Evolutionary conservation across 2,329 filamentous ascomycete species (phyloP).

Genomic region (Harringtonia aguacate): DNA sequence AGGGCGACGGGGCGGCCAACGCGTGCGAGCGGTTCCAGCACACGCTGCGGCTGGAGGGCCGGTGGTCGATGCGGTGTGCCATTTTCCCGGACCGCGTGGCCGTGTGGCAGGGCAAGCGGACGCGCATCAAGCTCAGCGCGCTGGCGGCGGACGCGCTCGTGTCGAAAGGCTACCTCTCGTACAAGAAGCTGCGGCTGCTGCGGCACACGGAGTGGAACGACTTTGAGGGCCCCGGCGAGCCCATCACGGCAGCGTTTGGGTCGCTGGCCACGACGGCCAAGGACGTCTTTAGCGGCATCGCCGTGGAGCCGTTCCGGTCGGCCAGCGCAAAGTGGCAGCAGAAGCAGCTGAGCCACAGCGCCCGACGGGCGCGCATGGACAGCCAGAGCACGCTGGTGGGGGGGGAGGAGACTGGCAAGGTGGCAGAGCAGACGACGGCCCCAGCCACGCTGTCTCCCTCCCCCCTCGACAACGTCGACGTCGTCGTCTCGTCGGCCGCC

Average conservation of each 20-base stretch:
- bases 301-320: conserved; percentile 51
- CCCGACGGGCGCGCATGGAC: neutral
- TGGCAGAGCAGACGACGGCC: neutral
- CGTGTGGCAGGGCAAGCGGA: conserved; percentile 54
- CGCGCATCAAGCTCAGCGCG: conserved; percentile 47
- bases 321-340: conserved; percentile 40
- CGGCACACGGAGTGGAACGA: conserved; percentile 67
- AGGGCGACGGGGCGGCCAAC: conserved; percentile 60
- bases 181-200: conserved; percentile 52
- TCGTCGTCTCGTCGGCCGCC: conserved; percentile 39
- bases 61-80: conserved; percentile 52
- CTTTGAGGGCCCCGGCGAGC: conserved; percentile 65
- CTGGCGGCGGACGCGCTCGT: conserved; percentile 57
- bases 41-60: conserved; percentile 40
- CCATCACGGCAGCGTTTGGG: conserved; percentile 54
- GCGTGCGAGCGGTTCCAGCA: conserved; percentile 58
- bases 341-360: conserved; percentile 24
- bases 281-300: conserved; percentile 51
- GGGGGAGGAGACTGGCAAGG: no score
- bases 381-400: conserved; percentile 6
- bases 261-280: conserved; percentile 49
- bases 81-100: conserved; percentile 53
- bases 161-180: conserved; percentile 47
- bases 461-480: conserved; percentile 19
- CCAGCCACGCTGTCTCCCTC: neutral